Base-by-base conservation (phyloP, 495 filamentous ascomycete genomes). In the Daldinia bambusicola region DNA sequence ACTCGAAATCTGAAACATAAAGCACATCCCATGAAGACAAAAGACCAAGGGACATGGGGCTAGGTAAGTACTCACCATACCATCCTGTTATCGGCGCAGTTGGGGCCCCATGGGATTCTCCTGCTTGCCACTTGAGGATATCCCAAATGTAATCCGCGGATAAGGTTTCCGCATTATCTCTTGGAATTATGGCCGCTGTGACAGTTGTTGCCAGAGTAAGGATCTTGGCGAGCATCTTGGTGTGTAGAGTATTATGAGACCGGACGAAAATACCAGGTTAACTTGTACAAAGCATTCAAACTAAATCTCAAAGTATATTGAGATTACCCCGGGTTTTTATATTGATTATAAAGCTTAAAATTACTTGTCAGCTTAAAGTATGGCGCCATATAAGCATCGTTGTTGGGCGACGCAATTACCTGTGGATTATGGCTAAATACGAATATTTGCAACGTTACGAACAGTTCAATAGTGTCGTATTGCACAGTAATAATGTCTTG, bases 361-460 rank as follows among this genome's bases (percentile, higher is more conserved):
- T 26, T 26, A 48, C 18, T 22, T 10, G 1, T 36, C 34, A 18
- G 16, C 16, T 48, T 20, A 14, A 2, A 13, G 10, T 10, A 48
- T 48, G 43, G 43, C 16, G 9, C 18, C 16, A 22, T 22, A 22
- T 43, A 9, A 3, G 26, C 16, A 20, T 6, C 10, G 2, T 20
- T 22, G 8, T 48, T 40, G 16, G 34, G 9, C 16, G 0, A 20
- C 12, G 55, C 55, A 18, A 22, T 2, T 18, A 48, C 26, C 26
- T 26, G 26, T 20, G 18, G 18, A 36, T 51, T n/a, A 65, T 53
- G 50, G 50, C 13, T 32, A 32, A 53, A 53, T 53, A 32, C 5
- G 26, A 53, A 32, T 2, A 48, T 6, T 16, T 16, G 43, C 18
- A 48, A 32, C 50, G 50, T 53, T 53, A 14, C 20, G 13, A 53